Conservation (phyloP, 2,329 filamentous ascomycete genomes). For the Neofusicoccum umdonicola region DNA sequence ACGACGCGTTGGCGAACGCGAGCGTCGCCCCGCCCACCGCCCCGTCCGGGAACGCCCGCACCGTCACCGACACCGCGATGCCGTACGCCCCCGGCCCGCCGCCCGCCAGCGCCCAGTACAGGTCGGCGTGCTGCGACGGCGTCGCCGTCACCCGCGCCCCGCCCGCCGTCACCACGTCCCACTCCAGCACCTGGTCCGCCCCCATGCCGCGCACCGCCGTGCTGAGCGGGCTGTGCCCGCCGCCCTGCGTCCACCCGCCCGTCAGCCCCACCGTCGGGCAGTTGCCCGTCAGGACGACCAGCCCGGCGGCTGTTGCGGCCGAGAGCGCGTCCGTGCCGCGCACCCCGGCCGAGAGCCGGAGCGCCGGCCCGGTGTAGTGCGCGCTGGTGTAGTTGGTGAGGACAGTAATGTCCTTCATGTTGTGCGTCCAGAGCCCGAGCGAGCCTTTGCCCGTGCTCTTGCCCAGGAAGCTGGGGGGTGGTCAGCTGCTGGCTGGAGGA, state of each 20-base stretch:
- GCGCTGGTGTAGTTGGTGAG: slow-evolving; percentile 30
- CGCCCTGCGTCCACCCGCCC: slow-evolving; percentile 33
- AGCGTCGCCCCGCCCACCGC: slow-evolving; percentile 26
- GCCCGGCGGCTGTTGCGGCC: slow-evolving; percentile 24
- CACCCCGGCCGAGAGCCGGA: slow-evolving; percentile 29
- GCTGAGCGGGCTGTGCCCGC: slow-evolving; percentile 26
- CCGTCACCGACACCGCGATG: slow-evolving; percentile 30
- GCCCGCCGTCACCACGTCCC: slow-evolving; percentile 31
- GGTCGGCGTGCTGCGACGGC: slow-evolving; percentile 28
- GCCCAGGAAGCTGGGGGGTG: slow-evolving; percentile 25
- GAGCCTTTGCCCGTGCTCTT: slow-evolving; percentile 33
- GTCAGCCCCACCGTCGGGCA: slow-evolving; percentile 34
- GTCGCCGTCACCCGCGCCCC: slow-evolving; percentile 29
- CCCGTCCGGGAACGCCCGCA: slow-evolving; percentile 25
- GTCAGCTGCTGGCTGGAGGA: slow-evolving; percentile 21
- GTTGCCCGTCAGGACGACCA: slow-evolving; percentile 28
- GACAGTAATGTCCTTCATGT: slow-evolving; percentile 30
- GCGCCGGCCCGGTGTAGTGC: slow-evolving; percentile 29
- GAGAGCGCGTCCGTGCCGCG: slow-evolving; percentile 31
- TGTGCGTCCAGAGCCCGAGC: slow-evolving; percentile 36
- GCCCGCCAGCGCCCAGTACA: slow-evolving; percentile 36
- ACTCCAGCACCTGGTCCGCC: slow-evolving; percentile 33
- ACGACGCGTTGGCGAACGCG: slow-evolving; percentile 9
- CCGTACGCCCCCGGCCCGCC: slow-evolving; percentile 34
- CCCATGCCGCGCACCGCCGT: slow-evolving; percentile 24